Percentiles rank a stretch among this genome's conserved stretches.
These are phyloP conservation scores for Hericium alpestre DNA, from an alignment of 768 basidiomycete species.

Conservation along the genomic window DNA sequence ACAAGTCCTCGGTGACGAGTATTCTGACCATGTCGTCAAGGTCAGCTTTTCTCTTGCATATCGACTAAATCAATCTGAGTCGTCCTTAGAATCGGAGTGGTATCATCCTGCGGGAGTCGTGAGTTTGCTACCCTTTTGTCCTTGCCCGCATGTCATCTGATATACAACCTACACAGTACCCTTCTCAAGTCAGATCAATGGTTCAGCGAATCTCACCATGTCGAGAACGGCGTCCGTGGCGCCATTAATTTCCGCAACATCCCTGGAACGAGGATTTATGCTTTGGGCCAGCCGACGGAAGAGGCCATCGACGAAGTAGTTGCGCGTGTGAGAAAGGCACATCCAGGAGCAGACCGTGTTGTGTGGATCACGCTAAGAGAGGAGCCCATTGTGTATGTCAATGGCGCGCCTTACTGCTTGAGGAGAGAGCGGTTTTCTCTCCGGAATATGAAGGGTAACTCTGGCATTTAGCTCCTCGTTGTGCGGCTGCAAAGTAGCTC, in stretches of 20 bases:
- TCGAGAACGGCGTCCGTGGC: conserved; percentile 70
- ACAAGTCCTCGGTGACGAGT: conserved; percentile 88
- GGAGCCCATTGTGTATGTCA: conserved; percentile 85
- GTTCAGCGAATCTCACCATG: conserved; percentile 60
- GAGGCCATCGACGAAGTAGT: conserved; percentile 82
- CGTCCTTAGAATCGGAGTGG: conserved; percentile 70
- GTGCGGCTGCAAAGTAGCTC: background rate
- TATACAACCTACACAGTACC: conserved; percentile 35
- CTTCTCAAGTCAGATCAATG: conserved; percentile 91
- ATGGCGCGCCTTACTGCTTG: conserved; percentile 85
- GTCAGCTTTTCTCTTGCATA: conserved; percentile 25
- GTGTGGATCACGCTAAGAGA: conserved; percentile 93
- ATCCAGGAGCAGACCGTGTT: conserved; percentile 52
- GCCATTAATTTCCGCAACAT: conserved; percentile 90
- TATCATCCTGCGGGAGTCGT: conserved; percentile 88
- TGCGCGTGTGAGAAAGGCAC: conserved; percentile 43
- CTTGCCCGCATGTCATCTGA: background rate
- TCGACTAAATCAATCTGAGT: background rate
- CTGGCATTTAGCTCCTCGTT: background rate
- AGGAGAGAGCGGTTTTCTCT: conserved; percentile 78
- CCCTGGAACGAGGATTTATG: conserved; percentile 72
- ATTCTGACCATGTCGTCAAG: conserved; percentile 88
- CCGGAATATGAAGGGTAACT: conserved; percentile 83
- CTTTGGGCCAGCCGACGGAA: conserved; percentile 84
- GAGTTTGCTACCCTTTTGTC: conserved; percentile 16